A percentile compares a stretch with the other conserved stretches of the same genome.
Conservation (phyloP, 768 basidiomycete genomes). For the Suillus subalutaceus region DNA sequence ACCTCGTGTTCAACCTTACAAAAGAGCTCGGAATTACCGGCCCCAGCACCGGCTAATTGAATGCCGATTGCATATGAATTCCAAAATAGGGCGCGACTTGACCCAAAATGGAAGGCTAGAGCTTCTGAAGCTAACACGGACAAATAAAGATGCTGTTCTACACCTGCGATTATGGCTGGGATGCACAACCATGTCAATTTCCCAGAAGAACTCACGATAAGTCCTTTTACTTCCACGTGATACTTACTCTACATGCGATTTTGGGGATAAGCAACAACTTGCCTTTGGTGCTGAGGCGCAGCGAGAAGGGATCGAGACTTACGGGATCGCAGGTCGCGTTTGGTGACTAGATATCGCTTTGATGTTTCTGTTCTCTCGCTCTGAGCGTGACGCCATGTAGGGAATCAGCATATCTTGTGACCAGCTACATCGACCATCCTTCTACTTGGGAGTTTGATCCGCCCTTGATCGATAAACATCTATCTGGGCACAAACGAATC, state of each 20-base stretch:
- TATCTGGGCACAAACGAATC: conserved; percentile 23
- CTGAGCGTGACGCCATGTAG: conserved; percentile 38
- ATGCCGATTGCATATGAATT: conserved; percentile 12
- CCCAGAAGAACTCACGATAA: neutral
- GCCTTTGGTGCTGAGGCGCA: conserved; percentile 44
- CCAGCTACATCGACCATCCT: conserved; percentile 51
- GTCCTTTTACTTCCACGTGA: neutral
- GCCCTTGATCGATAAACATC: conserved; percentile 39
- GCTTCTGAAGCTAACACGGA: conserved; percentile 2
- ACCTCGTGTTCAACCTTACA: neutral
- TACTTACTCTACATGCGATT: no score
- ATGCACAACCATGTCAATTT: neutral
- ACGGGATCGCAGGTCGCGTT: conserved; percentile 84
- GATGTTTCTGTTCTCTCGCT: conserved; percentile 17
- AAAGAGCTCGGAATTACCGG: neutral
- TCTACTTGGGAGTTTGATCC: conserved; percentile 54
- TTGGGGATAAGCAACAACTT: neutral
- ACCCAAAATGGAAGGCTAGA: neutral
- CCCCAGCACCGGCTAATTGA: neutral
- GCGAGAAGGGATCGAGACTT: conserved; percentile 61
- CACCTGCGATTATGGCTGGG: neutral
- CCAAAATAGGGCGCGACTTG: neutral
- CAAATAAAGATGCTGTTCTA: neutral
- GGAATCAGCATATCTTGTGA: conserved; percentile 74
- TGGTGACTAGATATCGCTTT: conserved; percentile 53